phyloP scores from a whole-genome alignment of 352 stramenopile species.

The Pythium apleroticum region DNA sequence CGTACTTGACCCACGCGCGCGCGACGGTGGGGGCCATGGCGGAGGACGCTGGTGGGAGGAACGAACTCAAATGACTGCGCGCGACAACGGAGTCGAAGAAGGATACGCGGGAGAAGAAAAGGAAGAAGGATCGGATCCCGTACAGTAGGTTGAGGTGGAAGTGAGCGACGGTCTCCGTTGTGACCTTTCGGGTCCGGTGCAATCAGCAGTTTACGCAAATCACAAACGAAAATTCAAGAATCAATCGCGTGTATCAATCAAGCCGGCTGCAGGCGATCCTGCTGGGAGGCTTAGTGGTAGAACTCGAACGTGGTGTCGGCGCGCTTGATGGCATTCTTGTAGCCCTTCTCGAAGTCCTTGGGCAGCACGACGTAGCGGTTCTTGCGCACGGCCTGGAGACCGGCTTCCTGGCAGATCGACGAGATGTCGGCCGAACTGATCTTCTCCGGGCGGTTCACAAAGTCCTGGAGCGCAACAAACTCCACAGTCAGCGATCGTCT shows the following conservation, averaged over 20 bases:
- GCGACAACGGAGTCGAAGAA: neutral
- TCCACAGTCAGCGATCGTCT: neutral
- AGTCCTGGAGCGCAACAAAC: slow-evolving; percentile 73
- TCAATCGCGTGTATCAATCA: neutral
- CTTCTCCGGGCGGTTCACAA: slow-evolving; percentile 99
- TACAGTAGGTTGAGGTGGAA: neutral
- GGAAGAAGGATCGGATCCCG: too few species aligned
- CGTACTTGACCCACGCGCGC: slow-evolving; percentile 22
- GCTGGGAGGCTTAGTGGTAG: slow-evolving; percentile 95
- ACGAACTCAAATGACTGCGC: neutral
- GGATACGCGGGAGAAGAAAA: neutral
- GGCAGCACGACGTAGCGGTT: slow-evolving; percentile 99
- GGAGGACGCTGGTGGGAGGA: neutral
- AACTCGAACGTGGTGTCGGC: slow-evolving; percentile 99
- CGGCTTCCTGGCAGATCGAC: slow-evolving; percentile 99
- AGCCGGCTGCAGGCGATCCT: neutral
- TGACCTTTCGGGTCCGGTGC: neutral
- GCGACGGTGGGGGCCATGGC: neutral
- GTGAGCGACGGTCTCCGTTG: neutral
- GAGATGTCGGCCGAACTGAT: slow-evolving; percentile 98
- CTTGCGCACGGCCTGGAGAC: slow-evolving; percentile 98
- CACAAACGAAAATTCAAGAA: neutral
- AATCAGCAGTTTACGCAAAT: neutral
- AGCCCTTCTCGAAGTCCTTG: slow-evolving; percentile 99
- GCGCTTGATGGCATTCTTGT: slow-evolving; percentile 99